Percentiles rank a stretch among this genome's conserved stretches.
phyloP scores from a whole-genome alignment of 306 rosid species.

The Macrotyloma uniflorum region DNA sequence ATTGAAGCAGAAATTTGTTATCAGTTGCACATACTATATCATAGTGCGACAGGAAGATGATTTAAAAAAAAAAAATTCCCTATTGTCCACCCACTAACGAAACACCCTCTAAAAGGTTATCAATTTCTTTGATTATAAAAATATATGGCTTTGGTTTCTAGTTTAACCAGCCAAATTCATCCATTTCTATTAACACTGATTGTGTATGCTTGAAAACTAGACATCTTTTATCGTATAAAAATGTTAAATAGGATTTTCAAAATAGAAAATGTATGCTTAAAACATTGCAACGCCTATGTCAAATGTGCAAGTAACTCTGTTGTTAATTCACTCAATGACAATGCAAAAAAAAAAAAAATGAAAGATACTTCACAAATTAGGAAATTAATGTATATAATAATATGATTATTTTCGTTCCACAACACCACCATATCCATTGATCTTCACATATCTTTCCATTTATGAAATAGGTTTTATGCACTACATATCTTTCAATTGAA shows the following conservation, averaged over 20 bases:
- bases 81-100: too few relatives aligned
- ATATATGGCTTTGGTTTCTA: neutral
- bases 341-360: neutral
- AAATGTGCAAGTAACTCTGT: too few relatives aligned
- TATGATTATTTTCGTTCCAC: neutral
- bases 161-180: too few relatives aligned
- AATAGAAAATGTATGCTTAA: too few relatives aligned
- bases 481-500: conserved; percentile 11
- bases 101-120: too few relatives aligned
- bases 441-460: neutral
- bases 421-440: neutral
- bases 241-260: too few relatives aligned
- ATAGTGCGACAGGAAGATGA: too few relatives aligned
- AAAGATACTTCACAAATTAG: neutral
- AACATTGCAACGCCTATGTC: neutral
- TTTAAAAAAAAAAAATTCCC: too few relatives aligned
- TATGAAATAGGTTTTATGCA: conserved; percentile 21
- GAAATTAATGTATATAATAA: neutral
- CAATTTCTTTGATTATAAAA: too few relatives aligned
- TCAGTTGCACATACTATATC: too few relatives aligned
- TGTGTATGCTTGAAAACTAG: neutral
- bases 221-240: too few relatives aligned
- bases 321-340: neutral
- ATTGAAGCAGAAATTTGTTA: too few relatives aligned
- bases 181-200: neutral